Evolutionary conservation across 2,329 filamentous ascomycete genomes (phyloP).

Genomic region (Diaporthe eres): DNA sequence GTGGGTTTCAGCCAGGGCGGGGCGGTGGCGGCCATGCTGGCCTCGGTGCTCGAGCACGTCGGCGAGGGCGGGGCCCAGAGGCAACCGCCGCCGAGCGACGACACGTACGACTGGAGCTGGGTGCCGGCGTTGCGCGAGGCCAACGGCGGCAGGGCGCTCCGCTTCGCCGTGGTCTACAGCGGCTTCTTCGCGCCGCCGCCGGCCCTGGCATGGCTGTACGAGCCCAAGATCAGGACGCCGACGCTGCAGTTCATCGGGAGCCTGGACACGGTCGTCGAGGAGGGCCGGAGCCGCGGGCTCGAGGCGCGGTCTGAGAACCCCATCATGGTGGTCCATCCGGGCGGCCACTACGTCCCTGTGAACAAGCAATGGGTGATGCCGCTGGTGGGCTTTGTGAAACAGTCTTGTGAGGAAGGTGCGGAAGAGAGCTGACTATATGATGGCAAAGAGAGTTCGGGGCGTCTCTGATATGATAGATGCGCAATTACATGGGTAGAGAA

Average conservation of each 20-base stretch:
- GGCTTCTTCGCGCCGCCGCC: slow-evolving; percentile 79
- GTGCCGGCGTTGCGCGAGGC: slow-evolving; percentile 61
- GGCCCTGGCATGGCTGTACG: slow-evolving; percentile 78
- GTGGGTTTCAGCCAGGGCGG: slow-evolving; percentile 88
- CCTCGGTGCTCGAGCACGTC: slow-evolving; percentile 75
- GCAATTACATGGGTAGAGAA: background rate
- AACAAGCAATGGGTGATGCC: slow-evolving; percentile 85
- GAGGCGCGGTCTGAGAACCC: slow-evolving; percentile 74
- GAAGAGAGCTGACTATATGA: slow-evolving; percentile 3
- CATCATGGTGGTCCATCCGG: slow-evolving; percentile 79
- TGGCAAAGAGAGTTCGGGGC: background rate
- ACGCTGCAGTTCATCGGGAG: slow-evolving; percentile 86
- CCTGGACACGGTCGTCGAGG: slow-evolving; percentile 90
- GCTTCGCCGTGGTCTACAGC: slow-evolving; percentile 82
- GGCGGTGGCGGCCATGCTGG: slow-evolving; percentile 79
- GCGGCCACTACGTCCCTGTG: slow-evolving; percentile 90
- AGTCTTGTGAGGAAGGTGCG: slow-evolving; percentile 43
- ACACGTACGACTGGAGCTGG: slow-evolving; percentile 55
- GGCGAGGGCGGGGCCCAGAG: slow-evolving; percentile 36
- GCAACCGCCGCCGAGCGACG: slow-evolving; percentile 55
- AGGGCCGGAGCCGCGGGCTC: slow-evolving; percentile 76
- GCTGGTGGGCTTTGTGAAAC: slow-evolving; percentile 61
- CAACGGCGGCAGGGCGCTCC: slow-evolving; percentile 63
- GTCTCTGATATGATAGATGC: background rate
- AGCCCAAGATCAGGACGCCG: slow-evolving; percentile 82